Conservation (phyloP, 805 yeast species). For the Blastobotrys chiropterorum region DNA sequence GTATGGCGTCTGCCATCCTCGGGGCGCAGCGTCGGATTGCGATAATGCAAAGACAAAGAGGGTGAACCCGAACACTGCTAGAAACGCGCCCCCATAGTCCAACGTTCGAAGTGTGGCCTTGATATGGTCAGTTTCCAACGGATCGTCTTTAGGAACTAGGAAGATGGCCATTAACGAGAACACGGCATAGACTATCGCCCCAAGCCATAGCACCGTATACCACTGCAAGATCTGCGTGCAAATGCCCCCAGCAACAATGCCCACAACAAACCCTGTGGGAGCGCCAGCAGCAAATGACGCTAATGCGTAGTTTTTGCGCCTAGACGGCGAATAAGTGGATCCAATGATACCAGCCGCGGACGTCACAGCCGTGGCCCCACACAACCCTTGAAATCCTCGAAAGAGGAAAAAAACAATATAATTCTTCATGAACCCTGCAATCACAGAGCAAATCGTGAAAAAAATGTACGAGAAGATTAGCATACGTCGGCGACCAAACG, state of each 20-base stretch:
- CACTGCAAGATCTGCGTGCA: constrained; percentile 36
- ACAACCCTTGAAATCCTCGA: constrained; percentile 41
- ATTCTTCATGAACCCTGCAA: constrained; percentile 19
- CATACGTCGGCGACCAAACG: constrained; percentile 40
- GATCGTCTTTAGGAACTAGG: constrained; percentile 34
- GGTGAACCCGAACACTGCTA: constrained; percentile 37
- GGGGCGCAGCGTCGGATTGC: constrained; percentile 37
- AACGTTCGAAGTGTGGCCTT: constrained; percentile 24
- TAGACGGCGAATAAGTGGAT: constrained; percentile 35
- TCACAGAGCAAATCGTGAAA: constrained; percentile 31
- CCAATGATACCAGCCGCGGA: constrained; percentile 45
- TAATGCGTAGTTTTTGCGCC: constrained; percentile 38
- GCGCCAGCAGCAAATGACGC: constrained; percentile 43
- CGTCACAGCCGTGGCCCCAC: constrained; percentile 41
- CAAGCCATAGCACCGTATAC: constrained; percentile 39
- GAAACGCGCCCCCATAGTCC: constrained; percentile 41
- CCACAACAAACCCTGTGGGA: constrained; percentile 42
- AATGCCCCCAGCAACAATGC: constrained; percentile 41
- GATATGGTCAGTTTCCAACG: constrained; percentile 23
- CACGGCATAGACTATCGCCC: constrained; percentile 34
- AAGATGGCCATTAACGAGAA: constrained; percentile 26
- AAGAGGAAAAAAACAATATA: constrained; percentile 36
- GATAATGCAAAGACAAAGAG: constrained; percentile 41
- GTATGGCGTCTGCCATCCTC: constrained; percentile 44
- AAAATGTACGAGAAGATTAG: constrained; percentile 32